Evolutionary conservation across 306 rosid genomes (phyloP).

Genomic region (Citrullus mucosospermus): DNA sequence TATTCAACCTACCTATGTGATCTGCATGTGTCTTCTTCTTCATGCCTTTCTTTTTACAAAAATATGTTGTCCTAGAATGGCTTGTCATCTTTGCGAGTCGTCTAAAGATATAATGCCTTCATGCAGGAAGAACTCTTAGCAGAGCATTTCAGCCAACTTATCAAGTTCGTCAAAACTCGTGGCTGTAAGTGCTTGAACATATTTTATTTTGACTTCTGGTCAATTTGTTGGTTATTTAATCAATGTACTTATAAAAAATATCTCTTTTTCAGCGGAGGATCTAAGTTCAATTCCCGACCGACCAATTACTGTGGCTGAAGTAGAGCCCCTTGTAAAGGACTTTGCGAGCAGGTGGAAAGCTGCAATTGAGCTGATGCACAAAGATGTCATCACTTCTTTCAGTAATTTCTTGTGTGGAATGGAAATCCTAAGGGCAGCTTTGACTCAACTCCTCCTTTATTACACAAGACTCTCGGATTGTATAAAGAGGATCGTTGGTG

Average conservation of each 20-base stretch:
- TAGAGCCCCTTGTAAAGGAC: conserved; percentile 92
- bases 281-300: conserved; percentile 44
- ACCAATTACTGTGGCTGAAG: conserved; percentile 60
- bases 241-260: conserved; percentile 8
- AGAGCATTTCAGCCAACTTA: conserved; percentile 65
- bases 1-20: not conserved
- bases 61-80: not conserved
- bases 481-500: conserved; percentile 69
- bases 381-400: conserved; percentile 95
- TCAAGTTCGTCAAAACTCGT: conserved; percentile 85
- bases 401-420: conserved; percentile 96
- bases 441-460: conserved; percentile 81
- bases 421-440: conserved; percentile 81
- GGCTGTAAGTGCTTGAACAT: conserved; percentile 52
- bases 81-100: not conserved
- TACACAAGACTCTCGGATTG: conserved; percentile 89
- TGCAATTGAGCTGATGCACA: conserved; percentile 97
- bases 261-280: conserved; percentile 63
- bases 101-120: conserved; percentile 13
- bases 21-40: not conserved
- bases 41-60: not conserved
- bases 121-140: conserved; percentile 92
- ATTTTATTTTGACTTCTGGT: conserved; percentile 1
- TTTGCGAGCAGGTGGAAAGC: conserved; percentile 94
- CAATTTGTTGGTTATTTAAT: not conserved